Evolutionary conservation across 148 eudicot species (phyloP).

Genomic region (Rhododendron ferrugineum): DNA sequence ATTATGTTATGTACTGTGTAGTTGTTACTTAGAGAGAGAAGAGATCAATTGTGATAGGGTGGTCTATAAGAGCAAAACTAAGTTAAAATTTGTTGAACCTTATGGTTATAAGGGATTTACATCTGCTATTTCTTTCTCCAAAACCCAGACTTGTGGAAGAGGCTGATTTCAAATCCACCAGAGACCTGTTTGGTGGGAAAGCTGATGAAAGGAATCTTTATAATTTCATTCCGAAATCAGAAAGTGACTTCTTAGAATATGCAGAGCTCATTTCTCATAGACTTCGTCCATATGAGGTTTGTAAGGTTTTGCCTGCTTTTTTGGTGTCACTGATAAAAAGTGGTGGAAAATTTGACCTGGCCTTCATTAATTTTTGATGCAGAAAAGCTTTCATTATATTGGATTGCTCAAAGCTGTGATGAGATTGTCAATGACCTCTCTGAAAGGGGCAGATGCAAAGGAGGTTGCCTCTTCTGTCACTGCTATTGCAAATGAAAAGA

Average conservation of each 20-base stretch:
- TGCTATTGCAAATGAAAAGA: constrained; percentile 93
- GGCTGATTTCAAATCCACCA: constrained; percentile 74
- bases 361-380: constrained; percentile 17
- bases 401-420: constrained; percentile 80
- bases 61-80: constrained; percentile 1
- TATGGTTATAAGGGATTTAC: neutral
- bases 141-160: constrained; percentile 80
- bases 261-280: constrained; percentile 83
- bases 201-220: constrained; percentile 70
- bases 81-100: neutral
- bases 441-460: constrained; percentile 92
- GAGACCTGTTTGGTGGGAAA: constrained; percentile 65
- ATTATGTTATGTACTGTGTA: neutral
- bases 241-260: constrained; percentile 84
- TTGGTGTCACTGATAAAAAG: neutral
- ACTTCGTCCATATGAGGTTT: constrained; percentile 81
- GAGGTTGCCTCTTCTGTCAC: constrained; percentile 83
- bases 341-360: neutral
- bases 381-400: constrained; percentile 94
- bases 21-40: neutral
- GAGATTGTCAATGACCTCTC: constrained; percentile 70
- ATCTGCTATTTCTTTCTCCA: neutral
- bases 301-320: neutral
- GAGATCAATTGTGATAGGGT: neutral
- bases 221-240: constrained; percentile 84